Percentiles rank a stretch among this genome's conserved stretches.
Evolutionary conservation across 176 grass and related monocot genomes (phyloP).

Genomic region (Oryza officinalis): DNA sequence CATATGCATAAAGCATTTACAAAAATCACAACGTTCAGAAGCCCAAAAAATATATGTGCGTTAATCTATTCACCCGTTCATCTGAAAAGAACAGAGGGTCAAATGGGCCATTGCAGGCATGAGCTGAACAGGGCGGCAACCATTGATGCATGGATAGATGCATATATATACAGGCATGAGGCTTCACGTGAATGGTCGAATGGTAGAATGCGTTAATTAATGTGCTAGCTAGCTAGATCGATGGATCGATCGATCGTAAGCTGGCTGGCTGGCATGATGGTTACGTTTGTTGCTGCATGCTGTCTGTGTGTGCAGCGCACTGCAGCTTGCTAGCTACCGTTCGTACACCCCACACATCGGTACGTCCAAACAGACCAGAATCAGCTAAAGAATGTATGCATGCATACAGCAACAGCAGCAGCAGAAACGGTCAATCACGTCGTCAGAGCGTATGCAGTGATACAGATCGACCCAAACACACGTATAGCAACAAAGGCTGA

Average conservation of each 20-base stretch:
- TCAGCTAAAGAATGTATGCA: background rate
- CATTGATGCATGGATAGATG: background rate
- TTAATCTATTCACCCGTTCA: no score
- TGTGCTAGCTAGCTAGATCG: background rate
- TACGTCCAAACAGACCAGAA: background rate
- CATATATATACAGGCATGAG: background rate
- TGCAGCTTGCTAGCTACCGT: background rate
- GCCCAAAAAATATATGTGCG: no score
- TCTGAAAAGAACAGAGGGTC: no score
- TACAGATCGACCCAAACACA: no score
- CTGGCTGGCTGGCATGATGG: background rate
- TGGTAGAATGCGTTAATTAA: slow-evolving; percentile 11
- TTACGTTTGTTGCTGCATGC: background rate
- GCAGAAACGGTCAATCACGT: no score
- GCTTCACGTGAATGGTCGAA: slow-evolving; percentile 2
- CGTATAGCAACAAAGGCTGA: no score
- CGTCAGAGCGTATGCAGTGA: no score
- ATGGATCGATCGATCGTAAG: background rate
- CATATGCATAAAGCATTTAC: no score
- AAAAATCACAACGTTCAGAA: no score
- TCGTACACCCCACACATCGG: background rate
- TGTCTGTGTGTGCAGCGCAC: no score
- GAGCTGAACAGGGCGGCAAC: background rate
- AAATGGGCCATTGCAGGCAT: background rate
- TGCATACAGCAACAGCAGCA: no score